Conservation (phyloP, 176 grass and related monocot species). For the Triticum dicoccoides region DNA sequence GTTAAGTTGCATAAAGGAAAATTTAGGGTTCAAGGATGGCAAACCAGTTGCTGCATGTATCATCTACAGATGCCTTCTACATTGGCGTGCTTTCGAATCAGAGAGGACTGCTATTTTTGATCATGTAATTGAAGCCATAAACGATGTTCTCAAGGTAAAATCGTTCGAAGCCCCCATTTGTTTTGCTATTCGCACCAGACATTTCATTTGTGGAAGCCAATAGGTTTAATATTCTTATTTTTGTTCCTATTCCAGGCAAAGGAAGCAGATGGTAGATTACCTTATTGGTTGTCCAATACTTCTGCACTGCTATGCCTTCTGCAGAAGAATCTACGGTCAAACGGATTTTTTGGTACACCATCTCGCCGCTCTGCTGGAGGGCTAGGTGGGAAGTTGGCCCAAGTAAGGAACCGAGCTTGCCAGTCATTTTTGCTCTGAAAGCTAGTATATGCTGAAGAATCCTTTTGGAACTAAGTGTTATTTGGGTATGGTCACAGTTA, state of each 20-base stretch:
- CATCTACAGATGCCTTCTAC: constrained; percentile 85
- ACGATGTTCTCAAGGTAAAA: constrained; percentile 86
- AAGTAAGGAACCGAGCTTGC: constrained; percentile 42
- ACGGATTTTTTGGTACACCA: constrained; percentile 78
- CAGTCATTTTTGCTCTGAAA: neutral
- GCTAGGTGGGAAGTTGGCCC: constrained; percentile 51
- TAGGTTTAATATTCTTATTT: neutral
- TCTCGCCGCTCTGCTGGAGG: constrained; percentile 59
- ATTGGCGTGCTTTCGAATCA: constrained; percentile 85
- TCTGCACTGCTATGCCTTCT: constrained; percentile 89
- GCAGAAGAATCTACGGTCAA: constrained; percentile 88
- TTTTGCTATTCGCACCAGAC: constrained; percentile 23
- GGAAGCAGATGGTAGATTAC: constrained; percentile 59
- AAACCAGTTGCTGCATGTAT: constrained; percentile 88
- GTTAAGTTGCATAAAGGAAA: constrained; percentile 78
- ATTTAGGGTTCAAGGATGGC: constrained; percentile 84
- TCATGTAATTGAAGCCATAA: constrained; percentile 85
- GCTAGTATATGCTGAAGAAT: neutral
- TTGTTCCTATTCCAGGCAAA: constrained; percentile 47
- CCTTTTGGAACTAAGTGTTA: neutral
- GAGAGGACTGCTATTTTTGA: constrained; percentile 97
- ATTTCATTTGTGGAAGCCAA: constrained; percentile 6
- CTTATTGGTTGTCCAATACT: constrained; percentile 96
- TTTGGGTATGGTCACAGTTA: neutral
- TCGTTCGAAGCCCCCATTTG: neutral